These are phyloP conservation scores for Closterium sp. DNA, from an alignment of 139 green algal species.

Conservation along the genomic window DNA sequence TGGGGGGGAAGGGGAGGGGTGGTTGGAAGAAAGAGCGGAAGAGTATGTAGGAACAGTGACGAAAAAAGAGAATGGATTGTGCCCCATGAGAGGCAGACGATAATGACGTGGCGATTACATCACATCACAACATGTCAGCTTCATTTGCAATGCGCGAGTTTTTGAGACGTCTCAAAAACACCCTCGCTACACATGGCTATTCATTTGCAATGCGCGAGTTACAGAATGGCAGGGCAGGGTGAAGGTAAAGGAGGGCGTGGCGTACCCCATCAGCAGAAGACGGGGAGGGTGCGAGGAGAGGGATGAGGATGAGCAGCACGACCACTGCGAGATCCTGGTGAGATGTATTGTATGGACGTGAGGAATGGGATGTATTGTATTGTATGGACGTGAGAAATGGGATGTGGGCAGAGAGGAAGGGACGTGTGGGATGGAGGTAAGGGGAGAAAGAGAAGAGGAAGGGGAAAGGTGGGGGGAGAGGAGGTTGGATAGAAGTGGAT, in stretches of 20 bases:
- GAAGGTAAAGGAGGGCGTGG: too few species aligned
- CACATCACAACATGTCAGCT: too few species aligned
- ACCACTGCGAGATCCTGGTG: slow-evolving; percentile 96
- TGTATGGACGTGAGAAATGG: too few species aligned
- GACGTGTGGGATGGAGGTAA: background rate
- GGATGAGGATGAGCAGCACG: slow-evolving; percentile 98
- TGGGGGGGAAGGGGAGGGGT: background rate
- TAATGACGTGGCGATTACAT: too few species aligned
- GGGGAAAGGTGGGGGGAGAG: background rate
- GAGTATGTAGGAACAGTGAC: background rate
- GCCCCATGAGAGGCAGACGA: too few species aligned
- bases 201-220: slow-evolving; percentile 14
- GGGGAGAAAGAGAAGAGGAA: background rate
- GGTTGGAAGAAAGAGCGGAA: background rate
- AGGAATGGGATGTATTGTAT: too few species aligned
- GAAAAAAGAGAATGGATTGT: too few species aligned
- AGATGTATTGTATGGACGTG: background rate
- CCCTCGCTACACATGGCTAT: too few species aligned
- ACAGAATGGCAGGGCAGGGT: background rate
- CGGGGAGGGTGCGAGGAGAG: slow-evolving; percentile 80
- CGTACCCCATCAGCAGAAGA: background rate
- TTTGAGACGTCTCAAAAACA: too few species aligned
- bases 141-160: slow-evolving; percentile 14
- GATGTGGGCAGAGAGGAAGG: background rate
- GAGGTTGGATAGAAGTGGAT: too few species aligned